Evolutionary conservation across 371 early-diverging fungal species (phyloP), one percentile per base, ranked within the genome.

Genomic region (Mucor sp.): DNA sequence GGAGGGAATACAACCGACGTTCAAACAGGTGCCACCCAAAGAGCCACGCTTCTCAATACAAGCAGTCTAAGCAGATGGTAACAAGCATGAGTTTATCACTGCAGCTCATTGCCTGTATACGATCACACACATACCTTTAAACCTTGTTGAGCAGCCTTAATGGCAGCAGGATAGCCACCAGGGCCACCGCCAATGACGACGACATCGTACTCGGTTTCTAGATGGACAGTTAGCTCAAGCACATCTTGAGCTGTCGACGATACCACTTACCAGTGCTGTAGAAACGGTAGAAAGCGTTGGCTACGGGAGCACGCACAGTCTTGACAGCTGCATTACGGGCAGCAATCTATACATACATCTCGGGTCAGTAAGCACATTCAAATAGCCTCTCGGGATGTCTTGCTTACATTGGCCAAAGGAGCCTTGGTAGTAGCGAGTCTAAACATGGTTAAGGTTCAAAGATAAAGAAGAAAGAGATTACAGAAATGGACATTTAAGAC

Each of bases 1-100:
- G 68, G 98, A 98, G 37, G 99, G 99, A 82, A 99, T 99, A 87
- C 99, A 99, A 53, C 99, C 99, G 50, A 98, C 97, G 79, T 99
- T 99, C 72, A 99, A 83, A 84, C 99, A 99, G 44, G 99, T 99
- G 65, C 99, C 99, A 74, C 99, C 99, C 17, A 99, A 89, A 32
- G 95, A 68, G 37, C 96, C 98, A 68, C 99, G 95, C 84, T 94
- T 95, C 85, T 99, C 98, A 63, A 98, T 89, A 79, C 98, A 97
- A 27, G 97, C 98, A 44, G 94, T 93, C 96, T 96, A 86, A 4
- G 14, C 28, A 5, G 48, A n/a, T n/a, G n/a, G n/a, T n/a, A n/a
- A n/a, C 23, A 19, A 37, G 8, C 37, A 37, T 37, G 37, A 37
- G 37, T 37, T 3, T 1, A 35, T n/a, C n/a, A n/a, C n/a, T n/a